Conservation (phyloP, 306 rosid species). For the Cicer pinnatifidum region DNA sequence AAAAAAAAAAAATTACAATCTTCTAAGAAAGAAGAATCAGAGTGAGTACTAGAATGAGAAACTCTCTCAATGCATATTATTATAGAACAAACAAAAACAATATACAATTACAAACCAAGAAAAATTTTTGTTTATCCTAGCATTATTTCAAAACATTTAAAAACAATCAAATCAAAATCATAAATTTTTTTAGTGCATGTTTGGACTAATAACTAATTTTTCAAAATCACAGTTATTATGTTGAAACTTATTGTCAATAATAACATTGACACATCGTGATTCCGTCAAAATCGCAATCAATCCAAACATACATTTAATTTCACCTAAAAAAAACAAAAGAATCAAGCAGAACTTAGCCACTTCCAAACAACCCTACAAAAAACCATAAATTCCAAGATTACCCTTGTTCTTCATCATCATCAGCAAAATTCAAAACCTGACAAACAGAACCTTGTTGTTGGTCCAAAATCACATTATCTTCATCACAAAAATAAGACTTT, state of each 20-base stretch:
- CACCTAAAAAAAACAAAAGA: neutral
- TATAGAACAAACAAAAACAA: neutral
- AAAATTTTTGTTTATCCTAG: neutral
- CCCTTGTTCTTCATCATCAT: slow-evolving; percentile 34
- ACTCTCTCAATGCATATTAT: neutral
- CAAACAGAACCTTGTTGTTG: slow-evolving; percentile 53
- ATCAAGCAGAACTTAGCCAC: slow-evolving; percentile 2
- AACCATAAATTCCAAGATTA: neutral
- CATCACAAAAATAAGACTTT: slow-evolving; percentile 52
- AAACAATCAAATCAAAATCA: neutral
- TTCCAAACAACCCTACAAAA: neutral
- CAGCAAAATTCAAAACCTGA: slow-evolving; percentile 68
- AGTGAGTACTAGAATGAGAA: neutral
- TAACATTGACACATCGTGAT: too few species aligned
- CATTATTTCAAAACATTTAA: slow-evolving; percentile 3
- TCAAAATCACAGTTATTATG: too few species aligned
- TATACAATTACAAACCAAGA: slow-evolving; percentile 10
- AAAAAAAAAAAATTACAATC: neutral
- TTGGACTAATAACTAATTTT: too few species aligned
- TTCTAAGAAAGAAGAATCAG: slow-evolving; percentile 19
- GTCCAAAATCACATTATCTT: slow-evolving; percentile 28
- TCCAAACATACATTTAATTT: neutral
- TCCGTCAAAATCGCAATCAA: too few species aligned
- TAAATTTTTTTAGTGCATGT: too few species aligned
- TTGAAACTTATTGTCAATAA: too few species aligned